Base-by-base conservation (phyloP, 306 rosid genomes). In the Lathyrus tuberosus region DNA sequence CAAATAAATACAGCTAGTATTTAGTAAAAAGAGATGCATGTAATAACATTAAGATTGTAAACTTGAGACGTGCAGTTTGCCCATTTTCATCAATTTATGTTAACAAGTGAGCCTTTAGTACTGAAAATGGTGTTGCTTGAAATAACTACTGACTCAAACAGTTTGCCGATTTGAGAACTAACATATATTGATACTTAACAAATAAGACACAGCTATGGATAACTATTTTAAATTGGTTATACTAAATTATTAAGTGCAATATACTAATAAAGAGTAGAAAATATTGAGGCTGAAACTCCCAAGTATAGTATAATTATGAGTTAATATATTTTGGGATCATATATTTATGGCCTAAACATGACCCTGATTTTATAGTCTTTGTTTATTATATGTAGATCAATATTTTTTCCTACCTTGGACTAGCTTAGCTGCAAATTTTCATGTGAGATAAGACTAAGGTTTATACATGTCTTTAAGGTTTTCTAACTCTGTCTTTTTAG, bases 401-500 rank as follows among this genome's bases (percentile, higher is more conserved):
- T 5, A 12, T 54, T 17, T 63, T 46, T 11, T 26, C 16, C n/a
- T 1, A 16, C 47, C 38, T 5, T 42, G 41, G 38, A 51, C 33
- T 40, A 22, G 5, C 62, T 35, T 16, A 64, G 65, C 30, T n/a
- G 38, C 13, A 8, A 22, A 67, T 52, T 43, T 42, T 78, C 22
- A 14, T 60, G 49, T 40, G 17, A 28, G 31, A 24, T 26, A 66
- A 59, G 22, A 61, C 13, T 51, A 47, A 16, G 13, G 16, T 31
- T 46, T 53, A 8, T 65, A 24, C 1, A 69, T n/a, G 20, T 17
- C 16, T 44, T 57, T 56, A 18, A 54, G 10, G 18, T 66, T 60
- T 71, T 37, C 73, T 69, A 18, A 20, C n/a, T 15, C 68, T 52
- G 4, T 66, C 18, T 54, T 47, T 76, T 46, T 71, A 92, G 96